phyloP scores from a whole-genome alignment of 2,329 filamentous ascomycete genomes.

The Triangularia verruculosa region DNA sequence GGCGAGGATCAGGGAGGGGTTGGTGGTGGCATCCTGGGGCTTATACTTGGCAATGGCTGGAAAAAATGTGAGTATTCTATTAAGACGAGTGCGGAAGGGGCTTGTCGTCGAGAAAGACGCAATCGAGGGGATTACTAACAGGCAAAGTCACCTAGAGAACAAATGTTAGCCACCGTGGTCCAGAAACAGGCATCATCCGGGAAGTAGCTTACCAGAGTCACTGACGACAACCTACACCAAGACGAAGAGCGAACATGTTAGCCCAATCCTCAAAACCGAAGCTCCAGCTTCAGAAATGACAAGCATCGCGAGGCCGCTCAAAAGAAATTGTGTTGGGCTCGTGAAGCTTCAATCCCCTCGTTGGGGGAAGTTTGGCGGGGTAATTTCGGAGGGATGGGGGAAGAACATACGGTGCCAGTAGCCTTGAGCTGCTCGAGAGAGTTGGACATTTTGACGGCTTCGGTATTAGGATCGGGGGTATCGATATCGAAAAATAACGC shows the following conservation, averaged over 20 bases:
- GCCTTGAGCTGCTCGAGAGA: constrained; percentile 97
- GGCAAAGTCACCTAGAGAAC: constrained; percentile 65
- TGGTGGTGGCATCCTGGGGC: constrained; percentile 99
- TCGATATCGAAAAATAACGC: not conserved
- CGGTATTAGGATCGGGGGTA: constrained; percentile 6
- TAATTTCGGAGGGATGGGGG: constrained; percentile 20
- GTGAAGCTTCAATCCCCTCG: constrained; percentile 17
- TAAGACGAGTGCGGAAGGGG: not conserved
- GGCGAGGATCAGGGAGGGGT: constrained; percentile 96
- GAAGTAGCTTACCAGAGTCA: constrained; percentile 74
- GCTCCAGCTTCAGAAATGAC: not conserved
- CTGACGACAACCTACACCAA: constrained; percentile 77
- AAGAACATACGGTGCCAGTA: constrained; percentile 80
- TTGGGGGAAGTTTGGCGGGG: constrained; percentile 34
- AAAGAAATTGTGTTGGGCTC: not conserved
- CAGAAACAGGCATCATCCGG: constrained; percentile 18
- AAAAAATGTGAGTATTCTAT: not conserved
- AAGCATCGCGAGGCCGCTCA: not conserved
- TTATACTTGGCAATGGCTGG: constrained; percentile 98
- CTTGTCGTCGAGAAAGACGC: constrained; percentile 7
- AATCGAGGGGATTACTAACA: constrained; percentile 52
- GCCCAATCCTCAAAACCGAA: constrained; percentile 25
- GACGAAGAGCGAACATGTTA: constrained; percentile 2
- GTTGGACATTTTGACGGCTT: constrained; percentile 63
- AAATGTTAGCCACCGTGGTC: constrained; percentile 29